Evolutionary conservation across 1,284 basidiomycete species (phyloP).

Genomic region (Coniferiporia weirii): DNA sequence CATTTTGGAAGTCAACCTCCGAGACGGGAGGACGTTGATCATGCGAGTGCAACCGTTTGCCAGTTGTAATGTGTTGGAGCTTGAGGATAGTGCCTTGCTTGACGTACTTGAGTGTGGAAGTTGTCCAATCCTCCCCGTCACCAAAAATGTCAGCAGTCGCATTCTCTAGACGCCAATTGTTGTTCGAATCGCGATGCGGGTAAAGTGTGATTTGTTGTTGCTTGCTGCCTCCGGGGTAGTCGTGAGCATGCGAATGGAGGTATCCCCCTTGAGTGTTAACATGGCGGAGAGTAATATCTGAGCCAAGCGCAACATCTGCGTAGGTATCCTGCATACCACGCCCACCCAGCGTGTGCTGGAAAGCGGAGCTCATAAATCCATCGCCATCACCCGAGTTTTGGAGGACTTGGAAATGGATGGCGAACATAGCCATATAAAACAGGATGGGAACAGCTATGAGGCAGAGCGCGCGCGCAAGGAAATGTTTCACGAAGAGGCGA

Average conservation of each 20-base stretch:
- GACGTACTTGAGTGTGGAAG: constrained; percentile 59
- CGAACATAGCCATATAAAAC: constrained; percentile 96
- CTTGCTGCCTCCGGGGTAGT: constrained; percentile 82
- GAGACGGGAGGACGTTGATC: constrained; percentile 93
- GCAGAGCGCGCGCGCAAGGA: constrained; percentile 83
- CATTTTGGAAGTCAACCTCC: constrained; percentile 98
- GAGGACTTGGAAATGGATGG: constrained; percentile 89
- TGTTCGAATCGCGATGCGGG: constrained; percentile 92
- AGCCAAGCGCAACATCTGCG: constrained; percentile 90
- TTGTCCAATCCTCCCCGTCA: constrained; percentile 51
- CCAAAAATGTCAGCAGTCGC: constrained; percentile 46
- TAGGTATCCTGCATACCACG: constrained; percentile 90
- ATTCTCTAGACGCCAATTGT: constrained; percentile 83
- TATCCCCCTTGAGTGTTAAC: constrained; percentile 97
- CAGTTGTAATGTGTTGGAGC: constrained; percentile 75
- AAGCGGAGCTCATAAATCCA: constrained; percentile 98
- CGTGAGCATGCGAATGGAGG: constrained; percentile 90
- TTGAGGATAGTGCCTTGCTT: constrained; percentile 72
- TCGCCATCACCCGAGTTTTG: constrained; percentile 92
- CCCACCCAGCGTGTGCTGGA: constrained; percentile 94
- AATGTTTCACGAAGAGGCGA: constrained; percentile 75
- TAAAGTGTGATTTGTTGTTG: constrained; percentile 99
- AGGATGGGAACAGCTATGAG: constrained; percentile 79
- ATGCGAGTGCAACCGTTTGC: constrained; percentile 92
- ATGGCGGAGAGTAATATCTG: constrained; percentile 80